A percentile compares a stretch with the other conserved stretches of the same genome.
phyloP scores from a whole-genome alignment of 179 eudicot species.

The Beta macrorhiza region DNA sequence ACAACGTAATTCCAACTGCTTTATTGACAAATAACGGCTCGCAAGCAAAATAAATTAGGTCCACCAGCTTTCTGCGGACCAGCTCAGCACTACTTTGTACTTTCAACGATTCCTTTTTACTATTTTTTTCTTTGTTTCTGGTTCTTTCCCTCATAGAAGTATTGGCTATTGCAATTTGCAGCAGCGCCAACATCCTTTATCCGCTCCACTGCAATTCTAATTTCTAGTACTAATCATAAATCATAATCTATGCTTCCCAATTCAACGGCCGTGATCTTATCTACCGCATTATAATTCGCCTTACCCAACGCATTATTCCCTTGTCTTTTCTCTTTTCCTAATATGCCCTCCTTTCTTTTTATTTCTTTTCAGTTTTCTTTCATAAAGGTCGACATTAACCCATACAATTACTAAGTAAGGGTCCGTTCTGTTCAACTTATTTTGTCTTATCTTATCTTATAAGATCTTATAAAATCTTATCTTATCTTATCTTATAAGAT shows the following conservation, averaged over 20 bases:
- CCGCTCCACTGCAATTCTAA: background rate
- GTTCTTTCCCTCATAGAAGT: background rate
- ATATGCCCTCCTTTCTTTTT: background rate
- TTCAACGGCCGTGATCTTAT: constrained; percentile 29
- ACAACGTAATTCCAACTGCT: background rate
- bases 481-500: no score
- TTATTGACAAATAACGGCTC: background rate
- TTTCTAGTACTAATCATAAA: background rate
- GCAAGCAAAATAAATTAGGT: background rate
- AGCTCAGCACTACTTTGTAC: constrained; percentile 16
- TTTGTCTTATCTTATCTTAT: no score
- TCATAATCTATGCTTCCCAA: background rate
- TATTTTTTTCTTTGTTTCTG: no score
- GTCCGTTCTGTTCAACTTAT: no score
- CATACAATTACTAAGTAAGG: no score
- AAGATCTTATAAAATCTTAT: no score
- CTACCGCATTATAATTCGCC: constrained; percentile 20
- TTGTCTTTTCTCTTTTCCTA: background rate
- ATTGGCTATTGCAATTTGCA: background rate
- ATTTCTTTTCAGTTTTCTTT: no score
- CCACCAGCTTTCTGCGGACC: constrained; percentile 21
- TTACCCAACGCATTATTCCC: constrained; percentile 10
- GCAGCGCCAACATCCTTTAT: background rate
- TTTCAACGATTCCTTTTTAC: no score
- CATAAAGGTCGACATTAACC: no score